These are phyloP conservation scores for Hyphopichia pseudoburtonii DNA, from an alignment of 1,139 yeast species.

Conservation along the genomic window DNA sequence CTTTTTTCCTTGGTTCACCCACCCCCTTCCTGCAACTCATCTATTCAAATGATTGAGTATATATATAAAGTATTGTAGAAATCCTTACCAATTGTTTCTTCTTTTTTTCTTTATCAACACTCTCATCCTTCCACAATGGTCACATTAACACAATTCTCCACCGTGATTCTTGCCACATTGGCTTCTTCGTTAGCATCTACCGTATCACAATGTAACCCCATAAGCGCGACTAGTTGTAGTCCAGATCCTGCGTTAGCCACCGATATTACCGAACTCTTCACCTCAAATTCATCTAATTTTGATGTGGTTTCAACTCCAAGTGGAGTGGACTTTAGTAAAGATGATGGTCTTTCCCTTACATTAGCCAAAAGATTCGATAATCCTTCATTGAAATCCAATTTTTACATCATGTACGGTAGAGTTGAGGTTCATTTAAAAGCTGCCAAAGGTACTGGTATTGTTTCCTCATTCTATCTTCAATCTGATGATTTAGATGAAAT, in stretches of 20 bases:
- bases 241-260: constrained; percentile 56
- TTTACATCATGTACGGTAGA: constrained; percentile 80
- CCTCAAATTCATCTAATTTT: constrained; percentile 37
- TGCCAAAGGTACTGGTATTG: constrained; percentile 70
- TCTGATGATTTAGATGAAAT: constrained; percentile 82
- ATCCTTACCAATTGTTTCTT: too few relatives aligned
- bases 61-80: too few relatives aligned
- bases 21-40: too few relatives aligned
- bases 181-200: constrained; percentile 5
- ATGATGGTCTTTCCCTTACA: constrained; percentile 57
- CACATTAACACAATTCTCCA: too few relatives aligned
- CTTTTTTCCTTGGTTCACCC: too few relatives aligned
- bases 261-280: constrained; percentile 48
- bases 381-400: constrained; percentile 68
- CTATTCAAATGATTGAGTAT: too few relatives aligned
- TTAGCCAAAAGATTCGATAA: constrained; percentile 60
- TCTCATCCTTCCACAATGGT: background rate
- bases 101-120: background rate
- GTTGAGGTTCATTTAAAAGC: constrained; percentile 67
- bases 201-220: constrained; percentile 28
- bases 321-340: constrained; percentile 22
- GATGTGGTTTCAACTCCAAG: constrained; percentile 14
- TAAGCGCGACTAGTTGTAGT: constrained; percentile 23
- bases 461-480: constrained; percentile 73
- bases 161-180: background rate